Evolutionary conservation across 179 eudicot species (phyloP).

Genomic region (Beta macrorhiza): DNA sequence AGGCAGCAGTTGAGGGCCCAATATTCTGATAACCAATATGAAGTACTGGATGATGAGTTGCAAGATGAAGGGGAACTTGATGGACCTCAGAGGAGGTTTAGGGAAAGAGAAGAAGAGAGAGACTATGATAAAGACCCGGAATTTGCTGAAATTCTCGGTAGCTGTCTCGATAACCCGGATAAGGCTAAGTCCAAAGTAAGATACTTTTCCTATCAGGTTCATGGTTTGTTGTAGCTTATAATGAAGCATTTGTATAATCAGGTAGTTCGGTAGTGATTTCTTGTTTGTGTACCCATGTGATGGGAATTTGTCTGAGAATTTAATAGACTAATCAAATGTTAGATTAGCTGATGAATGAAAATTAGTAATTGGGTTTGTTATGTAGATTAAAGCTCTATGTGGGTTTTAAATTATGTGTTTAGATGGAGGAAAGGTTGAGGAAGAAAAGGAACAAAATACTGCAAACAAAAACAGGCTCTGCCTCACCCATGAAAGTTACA

Average conservation of each 20-base stretch:
- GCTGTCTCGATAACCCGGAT: conserved; percentile 69
- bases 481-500: conserved; percentile 63
- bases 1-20: conserved; percentile 27
- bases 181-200: conserved; percentile 69
- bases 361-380: not conserved
- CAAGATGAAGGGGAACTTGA: conserved; percentile 46
- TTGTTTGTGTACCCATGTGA: not conserved
- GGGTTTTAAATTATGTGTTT: conserved; percentile 4
- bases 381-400: not conserved
- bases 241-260: not conserved
- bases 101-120: conserved; percentile 46
- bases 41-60: conserved; percentile 33
- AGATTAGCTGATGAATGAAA: not conserved
- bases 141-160: conserved; percentile 80
- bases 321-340: not conserved
- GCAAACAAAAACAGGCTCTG: conserved; percentile 85
- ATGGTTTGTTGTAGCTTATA: not conserved
- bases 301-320: not conserved
- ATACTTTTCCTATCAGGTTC: not conserved
- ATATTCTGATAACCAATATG: conserved; percentile 26
- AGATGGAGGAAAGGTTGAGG: conserved; percentile 92
- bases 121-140: conserved; percentile 86
- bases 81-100: conserved; percentile 40
- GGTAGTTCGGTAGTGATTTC: not conserved
- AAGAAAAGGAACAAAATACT: conserved; percentile 74